Evolutionary conservation across 768 basidiomycete species (phyloP).

Genomic region (Suillus weaverae): DNA sequence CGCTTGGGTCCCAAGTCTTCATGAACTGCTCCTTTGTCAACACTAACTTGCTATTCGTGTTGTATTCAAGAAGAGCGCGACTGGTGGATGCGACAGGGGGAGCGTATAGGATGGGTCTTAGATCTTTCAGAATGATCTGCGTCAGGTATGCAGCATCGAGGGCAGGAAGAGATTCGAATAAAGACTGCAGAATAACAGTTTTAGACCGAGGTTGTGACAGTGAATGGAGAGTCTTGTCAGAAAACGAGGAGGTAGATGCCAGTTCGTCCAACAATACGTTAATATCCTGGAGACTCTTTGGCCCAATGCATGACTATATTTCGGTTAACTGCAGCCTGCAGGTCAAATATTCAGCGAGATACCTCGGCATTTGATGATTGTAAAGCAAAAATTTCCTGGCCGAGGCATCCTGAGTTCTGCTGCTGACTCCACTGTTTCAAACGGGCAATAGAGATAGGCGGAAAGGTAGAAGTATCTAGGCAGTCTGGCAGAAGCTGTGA

Average conservation of each 20-base stretch:
- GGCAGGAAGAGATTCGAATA: conserved; percentile 64
- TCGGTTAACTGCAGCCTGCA: conserved; percentile 10
- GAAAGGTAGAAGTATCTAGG: conserved; percentile 40
- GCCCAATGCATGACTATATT: conserved; percentile 18
- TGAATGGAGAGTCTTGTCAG: conserved; percentile 47
- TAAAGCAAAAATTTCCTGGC: conserved; percentile 53
- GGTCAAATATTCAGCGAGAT: conserved; percentile 5
- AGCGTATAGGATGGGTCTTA: conserved; percentile 78
- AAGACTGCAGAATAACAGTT: conserved; percentile 44
- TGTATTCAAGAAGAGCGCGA: conserved; percentile 52
- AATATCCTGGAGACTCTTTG: conserved; percentile 46
- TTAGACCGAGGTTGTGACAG: conserved; percentile 34
- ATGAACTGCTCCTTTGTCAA: conserved; percentile 67
- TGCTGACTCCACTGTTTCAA: conserved; percentile 42
- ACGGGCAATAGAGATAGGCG: conserved; percentile 22
- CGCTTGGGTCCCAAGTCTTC: conserved; percentile 66
- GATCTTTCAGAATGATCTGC: conserved; percentile 87
- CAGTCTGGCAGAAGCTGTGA: conserved; percentile 50
- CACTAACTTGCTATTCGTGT: conserved; percentile 53
- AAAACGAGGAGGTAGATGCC: conserved; percentile 64
- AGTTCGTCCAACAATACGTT: conserved; percentile 74
- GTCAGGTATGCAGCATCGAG: conserved; percentile 67
- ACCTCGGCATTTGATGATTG: conserved; percentile 36
- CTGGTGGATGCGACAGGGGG: conserved; percentile 47
- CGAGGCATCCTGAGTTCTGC: conserved; percentile 64